Base-by-base conservation (phyloP, 1,139 yeast genomes). In the Nakaseomyces delphensis region DNA sequence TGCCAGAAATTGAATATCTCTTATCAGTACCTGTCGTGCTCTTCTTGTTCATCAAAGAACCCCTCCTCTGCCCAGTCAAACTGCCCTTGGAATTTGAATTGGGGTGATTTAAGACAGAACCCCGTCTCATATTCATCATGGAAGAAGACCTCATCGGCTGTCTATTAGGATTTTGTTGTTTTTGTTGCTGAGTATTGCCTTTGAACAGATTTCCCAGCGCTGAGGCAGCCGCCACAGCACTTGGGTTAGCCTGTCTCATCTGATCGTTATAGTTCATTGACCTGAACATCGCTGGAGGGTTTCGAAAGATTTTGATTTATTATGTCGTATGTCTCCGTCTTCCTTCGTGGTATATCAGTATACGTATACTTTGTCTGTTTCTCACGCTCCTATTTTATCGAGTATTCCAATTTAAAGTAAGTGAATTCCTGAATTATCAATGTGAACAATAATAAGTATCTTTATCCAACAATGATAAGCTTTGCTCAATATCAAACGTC, bases 211-310 rank as follows among this genome's bases (percentile, higher is more conserved):
- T 56, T 2, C 67, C 72, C 19, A 66, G 60, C 5, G 70, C 66
- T 11, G 66, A 57, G 4, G 73, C 74, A 31, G 75, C 74, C 11
- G 73, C 73, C 13, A 70, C 43, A 2, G 74, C 73, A 46, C 65
- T 66, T 11, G 68, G 50, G 52, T 62, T 41, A n/a, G 43, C 42
- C 8, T 44, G 46, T 16, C 36, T 38, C 23, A 42, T 40, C 15
- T 39, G 40, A 15, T 42, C 33, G 15, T 38, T 38, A 8, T 36
- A 24, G 33, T 35, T 20, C 36, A 37, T 41, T 13, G 37, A 31
- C 13, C 33, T 24, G 30, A 41, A 23, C 41, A 41, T 41, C n/a
- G 9, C n/a, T 15, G 21, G 15, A 21, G 30, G 8, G 11, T 21
- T 11, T 19, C n/a, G 15, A 27, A n/a, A 27, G 30, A 11, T 11